Percentiles rank a stretch among this genome's conserved stretches.
Evolutionary conservation across 345 rosid genomes (phyloP).

Genomic region (Pistacia atlantica): DNA sequence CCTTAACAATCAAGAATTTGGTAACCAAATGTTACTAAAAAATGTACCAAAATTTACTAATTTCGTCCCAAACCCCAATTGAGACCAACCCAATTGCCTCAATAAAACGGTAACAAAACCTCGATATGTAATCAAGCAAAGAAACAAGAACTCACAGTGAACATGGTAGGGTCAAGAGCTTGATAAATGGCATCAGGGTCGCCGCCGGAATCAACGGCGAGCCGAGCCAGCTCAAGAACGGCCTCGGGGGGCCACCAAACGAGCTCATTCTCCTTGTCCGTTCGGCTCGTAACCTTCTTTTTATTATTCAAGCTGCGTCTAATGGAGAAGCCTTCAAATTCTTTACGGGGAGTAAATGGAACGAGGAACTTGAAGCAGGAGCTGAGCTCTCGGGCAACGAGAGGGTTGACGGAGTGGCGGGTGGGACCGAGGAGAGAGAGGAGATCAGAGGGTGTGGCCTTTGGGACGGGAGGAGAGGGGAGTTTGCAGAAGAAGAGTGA

Average conservation of each 20-base stretch:
- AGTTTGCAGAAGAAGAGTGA: slow-evolving; percentile 22
- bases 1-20: too few species aligned
- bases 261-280: slow-evolving; percentile 50
- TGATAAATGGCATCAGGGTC: slow-evolving; percentile 69
- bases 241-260: slow-evolving; percentile 94
- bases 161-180: slow-evolving; percentile 65
- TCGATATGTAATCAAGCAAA: not conserved
- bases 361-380: slow-evolving; percentile 82
- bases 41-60: too few species aligned
- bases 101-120: not conserved
- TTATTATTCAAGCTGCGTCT: slow-evolving; percentile 20
- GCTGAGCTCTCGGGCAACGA: slow-evolving; percentile 51
- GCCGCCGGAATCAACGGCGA: slow-evolving; percentile 86
- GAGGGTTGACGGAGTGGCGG: slow-evolving; percentile 51
- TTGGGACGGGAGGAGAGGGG: slow-evolving; percentile 40
- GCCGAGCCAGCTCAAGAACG: slow-evolving; percentile 83
- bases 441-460: slow-evolving; percentile 73
- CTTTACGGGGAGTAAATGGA: slow-evolving; percentile 44
- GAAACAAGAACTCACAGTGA: slow-evolving; percentile 46
- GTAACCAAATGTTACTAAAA: too few species aligned
- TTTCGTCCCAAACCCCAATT: not conserved
- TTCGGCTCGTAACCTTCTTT: not conserved
- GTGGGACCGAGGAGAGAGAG: slow-evolving; percentile 67
- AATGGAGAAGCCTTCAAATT: slow-evolving; percentile 6
- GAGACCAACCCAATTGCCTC: slow-evolving; percentile 1